Conservation (phyloP, 495 filamentous ascomycete genomes). For the Viridothelium virens region DNA sequence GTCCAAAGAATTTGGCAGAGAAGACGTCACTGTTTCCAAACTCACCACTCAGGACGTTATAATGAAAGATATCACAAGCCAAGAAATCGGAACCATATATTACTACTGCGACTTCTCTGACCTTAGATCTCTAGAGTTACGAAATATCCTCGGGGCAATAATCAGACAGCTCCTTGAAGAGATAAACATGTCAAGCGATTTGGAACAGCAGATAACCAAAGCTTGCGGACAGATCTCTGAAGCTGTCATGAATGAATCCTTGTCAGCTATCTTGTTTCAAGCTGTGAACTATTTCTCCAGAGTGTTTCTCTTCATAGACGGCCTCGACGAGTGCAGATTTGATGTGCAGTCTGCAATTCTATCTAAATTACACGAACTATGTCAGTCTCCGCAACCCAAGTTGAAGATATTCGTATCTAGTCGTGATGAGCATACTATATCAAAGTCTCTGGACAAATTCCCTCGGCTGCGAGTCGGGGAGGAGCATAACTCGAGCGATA, state of each 20-base stretch:
- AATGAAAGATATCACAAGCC: neutral
- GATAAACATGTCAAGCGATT: neutral
- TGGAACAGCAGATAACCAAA: slow-evolving; percentile 1
- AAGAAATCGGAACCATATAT: neutral
- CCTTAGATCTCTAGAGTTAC: neutral
- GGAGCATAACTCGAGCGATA: slow-evolving; percentile 17
- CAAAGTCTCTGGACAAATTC: neutral
- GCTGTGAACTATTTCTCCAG: neutral
- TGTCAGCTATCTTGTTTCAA: neutral
- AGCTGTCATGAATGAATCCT: neutral
- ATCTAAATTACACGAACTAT: neutral
- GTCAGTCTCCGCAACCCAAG: neutral
- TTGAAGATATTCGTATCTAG: neutral
- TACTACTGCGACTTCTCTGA: slow-evolving; percentile 1
- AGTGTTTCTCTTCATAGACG: neutral
- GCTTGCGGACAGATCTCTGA: neutral
- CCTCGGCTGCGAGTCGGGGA: neutral
- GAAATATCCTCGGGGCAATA: neutral
- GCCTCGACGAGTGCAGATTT: neutral
- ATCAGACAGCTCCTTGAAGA: slow-evolving; percentile 1
- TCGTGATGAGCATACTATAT: slow-evolving; percentile 8
- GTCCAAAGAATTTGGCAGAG: neutral
- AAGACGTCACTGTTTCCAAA: neutral
- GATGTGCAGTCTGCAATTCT: neutral
- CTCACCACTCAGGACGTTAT: neutral